phyloP scores from a whole-genome alignment of 1,284 basidiomycete genomes.

The Trichosporon faecale region DNA sequence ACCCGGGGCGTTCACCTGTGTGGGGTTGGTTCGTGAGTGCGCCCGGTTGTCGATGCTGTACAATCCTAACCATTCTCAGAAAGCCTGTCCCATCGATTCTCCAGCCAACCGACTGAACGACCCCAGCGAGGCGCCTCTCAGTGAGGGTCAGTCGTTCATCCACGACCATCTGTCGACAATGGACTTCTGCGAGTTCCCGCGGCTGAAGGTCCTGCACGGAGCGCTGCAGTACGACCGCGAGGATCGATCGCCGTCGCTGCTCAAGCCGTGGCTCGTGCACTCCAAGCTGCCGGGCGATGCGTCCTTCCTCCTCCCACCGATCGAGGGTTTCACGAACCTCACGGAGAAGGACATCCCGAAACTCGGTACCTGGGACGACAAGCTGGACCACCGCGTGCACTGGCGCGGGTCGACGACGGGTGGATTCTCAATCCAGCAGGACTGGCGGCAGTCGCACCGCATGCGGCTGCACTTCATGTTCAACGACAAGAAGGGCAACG shows the following conservation, averaged over 20 bases:
- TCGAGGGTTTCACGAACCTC: constrained; percentile 48
- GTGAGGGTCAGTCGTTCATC: constrained; percentile 48
- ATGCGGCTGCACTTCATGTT: constrained; percentile 51
- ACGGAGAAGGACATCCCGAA: constrained; percentile 35
- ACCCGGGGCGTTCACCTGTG: constrained; percentile 44
- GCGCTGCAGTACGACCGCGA: constrained; percentile 49
- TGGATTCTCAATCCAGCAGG: constrained; percentile 43
- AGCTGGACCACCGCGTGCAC: constrained; percentile 49
- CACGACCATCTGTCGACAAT: constrained; percentile 54
- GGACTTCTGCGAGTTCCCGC: constrained; percentile 56
- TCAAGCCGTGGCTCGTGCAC: constrained; percentile 49
- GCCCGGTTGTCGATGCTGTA: neutral
- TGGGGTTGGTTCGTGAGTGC: constrained; percentile 51
- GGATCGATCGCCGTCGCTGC: constrained; percentile 45
- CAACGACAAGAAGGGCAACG: constrained; percentile 49
- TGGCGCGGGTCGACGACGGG: constrained; percentile 54
- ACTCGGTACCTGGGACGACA: constrained; percentile 46
- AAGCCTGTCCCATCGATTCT: constrained; percentile 48
- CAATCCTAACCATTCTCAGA: constrained; percentile 24
- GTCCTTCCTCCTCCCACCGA: constrained; percentile 47
- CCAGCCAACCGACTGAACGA: constrained; percentile 45
- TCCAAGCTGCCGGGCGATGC: constrained; percentile 51
- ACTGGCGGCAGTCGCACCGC: constrained; percentile 52
- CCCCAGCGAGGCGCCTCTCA: constrained; percentile 20
- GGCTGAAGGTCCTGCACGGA: constrained; percentile 50